These are phyloP conservation scores for Fusarium praegraminearum DNA, from an alignment of 2,329 filamentous ascomycete species.

Conservation along the genomic window DNA sequence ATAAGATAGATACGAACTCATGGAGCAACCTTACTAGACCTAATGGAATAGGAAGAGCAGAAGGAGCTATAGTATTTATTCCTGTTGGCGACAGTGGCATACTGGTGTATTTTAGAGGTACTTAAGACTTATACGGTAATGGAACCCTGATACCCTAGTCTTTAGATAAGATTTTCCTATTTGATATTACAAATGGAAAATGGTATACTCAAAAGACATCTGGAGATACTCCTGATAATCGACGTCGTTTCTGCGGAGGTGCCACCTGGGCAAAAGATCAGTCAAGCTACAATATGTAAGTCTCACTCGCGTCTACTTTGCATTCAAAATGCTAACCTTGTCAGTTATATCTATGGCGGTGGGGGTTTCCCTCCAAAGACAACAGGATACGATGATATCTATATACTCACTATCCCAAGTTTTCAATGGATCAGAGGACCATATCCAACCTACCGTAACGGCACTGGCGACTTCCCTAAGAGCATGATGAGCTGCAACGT, in stretches of 20 bases:
- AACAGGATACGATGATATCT: conserved; percentile 12
- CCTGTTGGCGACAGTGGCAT: conserved; percentile 2
- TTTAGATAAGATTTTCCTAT: conserved; percentile 1
- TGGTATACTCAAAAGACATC: conserved; percentile 11
- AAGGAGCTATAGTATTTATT: neutral
- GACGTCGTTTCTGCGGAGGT: conserved; percentile 2
- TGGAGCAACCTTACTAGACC: neutral
- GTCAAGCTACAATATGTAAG: conserved; percentile 16
- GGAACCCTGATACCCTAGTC: conserved; percentile 3
- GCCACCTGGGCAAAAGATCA: conserved; percentile 7
- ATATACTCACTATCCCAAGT: conserved; percentile 16
- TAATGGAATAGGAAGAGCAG: neutral
- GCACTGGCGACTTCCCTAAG: neutral
- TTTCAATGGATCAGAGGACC: conserved; percentile 13
- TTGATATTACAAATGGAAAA: neutral
- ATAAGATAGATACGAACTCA: conserved; percentile 7
- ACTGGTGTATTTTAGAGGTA: conserved; percentile 7
- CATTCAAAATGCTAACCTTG: too few relatives aligned
- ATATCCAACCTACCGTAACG: neutral
- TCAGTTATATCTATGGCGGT: conserved; percentile 10
- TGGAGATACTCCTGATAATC: neutral
- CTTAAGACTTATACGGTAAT: neutral
- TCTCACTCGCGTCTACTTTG: neutral
- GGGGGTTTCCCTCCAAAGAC: neutral
- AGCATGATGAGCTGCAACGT: conserved; percentile 21